Evolutionary conservation across 1,139 yeast species (phyloP).

Genomic region (Hyphopichia buzzinii): DNA sequence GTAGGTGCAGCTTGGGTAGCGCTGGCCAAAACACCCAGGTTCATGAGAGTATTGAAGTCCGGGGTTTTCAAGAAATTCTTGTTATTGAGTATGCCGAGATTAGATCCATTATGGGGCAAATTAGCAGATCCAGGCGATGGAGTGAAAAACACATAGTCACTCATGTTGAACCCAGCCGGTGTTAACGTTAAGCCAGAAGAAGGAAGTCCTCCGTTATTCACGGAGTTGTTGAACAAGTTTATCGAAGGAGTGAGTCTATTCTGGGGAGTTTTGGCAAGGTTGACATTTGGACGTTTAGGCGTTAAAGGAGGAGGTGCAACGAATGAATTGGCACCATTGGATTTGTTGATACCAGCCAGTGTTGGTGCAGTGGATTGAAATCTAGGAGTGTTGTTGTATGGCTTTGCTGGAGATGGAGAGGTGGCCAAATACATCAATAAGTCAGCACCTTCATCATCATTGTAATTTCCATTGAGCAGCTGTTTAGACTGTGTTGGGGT

Average conservation of each 20-base stretch:
- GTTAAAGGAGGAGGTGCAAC: slow-evolving; percentile 42
- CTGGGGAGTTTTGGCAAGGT: slow-evolving; percentile 37
- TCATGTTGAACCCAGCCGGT: slow-evolving; percentile 78
- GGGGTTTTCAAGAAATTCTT: slow-evolving; percentile 42
- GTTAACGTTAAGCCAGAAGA: slow-evolving; percentile 47
- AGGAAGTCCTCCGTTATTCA: slow-evolving; percentile 29
- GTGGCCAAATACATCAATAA: slow-evolving; percentile 78
- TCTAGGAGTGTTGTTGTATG: slow-evolving; percentile 36
- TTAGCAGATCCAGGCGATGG: slow-evolving; percentile 56
- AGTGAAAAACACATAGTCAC: slow-evolving; percentile 74
- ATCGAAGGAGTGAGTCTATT: slow-evolving; percentile 45
- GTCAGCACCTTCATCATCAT: slow-evolving; percentile 80
- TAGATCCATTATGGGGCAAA: slow-evolving; percentile 17
- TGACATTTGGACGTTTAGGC: slow-evolving; percentile 35
- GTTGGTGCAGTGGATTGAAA: slow-evolving; percentile 3
- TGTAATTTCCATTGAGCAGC: slow-evolving; percentile 14
- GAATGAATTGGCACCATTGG: not conserved
- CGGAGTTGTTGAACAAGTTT: slow-evolving; percentile 25
- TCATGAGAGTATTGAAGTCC: slow-evolving; percentile 36
- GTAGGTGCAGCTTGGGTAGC: not conserved
- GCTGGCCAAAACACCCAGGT: slow-evolving; percentile 7
- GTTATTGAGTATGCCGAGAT: slow-evolving; percentile 10
- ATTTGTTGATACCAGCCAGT: not conserved
- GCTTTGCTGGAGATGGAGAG: slow-evolving; percentile 73
- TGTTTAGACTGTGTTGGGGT: slow-evolving; percentile 37